phyloP scores from a whole-genome alignment of 352 stramenopile genomes.

The Halophytophthora polymorphica region DNA sequence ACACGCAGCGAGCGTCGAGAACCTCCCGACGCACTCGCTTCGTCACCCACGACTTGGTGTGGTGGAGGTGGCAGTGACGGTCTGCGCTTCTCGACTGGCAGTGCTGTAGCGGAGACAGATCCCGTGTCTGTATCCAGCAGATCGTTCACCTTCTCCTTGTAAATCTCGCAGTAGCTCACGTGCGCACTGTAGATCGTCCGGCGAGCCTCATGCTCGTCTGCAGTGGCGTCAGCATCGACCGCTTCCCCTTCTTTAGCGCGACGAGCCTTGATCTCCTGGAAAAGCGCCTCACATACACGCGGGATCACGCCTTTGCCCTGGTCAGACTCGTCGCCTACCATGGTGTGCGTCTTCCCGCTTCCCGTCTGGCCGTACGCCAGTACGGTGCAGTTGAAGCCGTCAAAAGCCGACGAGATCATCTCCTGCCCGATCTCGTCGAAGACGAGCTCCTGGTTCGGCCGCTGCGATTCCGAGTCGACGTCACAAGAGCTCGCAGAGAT shows the following conservation, averaged over 20 bases:
- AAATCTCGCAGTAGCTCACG: slow-evolving; percentile 84
- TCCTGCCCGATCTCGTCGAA: slow-evolving; percentile 76
- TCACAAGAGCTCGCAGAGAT: slow-evolving; percentile 38
- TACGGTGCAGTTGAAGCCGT: slow-evolving; percentile 84
- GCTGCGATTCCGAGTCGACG: slow-evolving; percentile 36
- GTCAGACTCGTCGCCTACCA: slow-evolving; percentile 68
- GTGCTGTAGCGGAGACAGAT: neutral
- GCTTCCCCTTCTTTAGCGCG: slow-evolving; percentile 23
- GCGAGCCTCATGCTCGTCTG: slow-evolving; percentile 8
- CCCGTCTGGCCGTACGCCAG: slow-evolving; percentile 82
- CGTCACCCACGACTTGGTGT: slow-evolving; percentile 3
- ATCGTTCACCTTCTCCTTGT: slow-evolving; percentile 87
- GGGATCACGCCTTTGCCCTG: slow-evolving; percentile 73
- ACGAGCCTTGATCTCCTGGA: slow-evolving; percentile 55
- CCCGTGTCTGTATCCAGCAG: slow-evolving; percentile 42
- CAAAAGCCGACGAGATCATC: slow-evolving; percentile 69
- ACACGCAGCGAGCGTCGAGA: slow-evolving; percentile 54
- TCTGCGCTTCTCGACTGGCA: slow-evolving; percentile 12
- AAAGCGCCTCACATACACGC: slow-evolving; percentile 75
- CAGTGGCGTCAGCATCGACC: slow-evolving; percentile 6
- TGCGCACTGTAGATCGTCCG: slow-evolving; percentile 48
- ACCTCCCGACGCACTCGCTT: neutral
- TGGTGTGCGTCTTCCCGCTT: slow-evolving; percentile 82
- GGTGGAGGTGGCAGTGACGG: slow-evolving; percentile 29
- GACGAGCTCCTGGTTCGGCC: slow-evolving; percentile 65